A percentile compares a stretch with the other conserved stretches of the same genome.
Conservation (phyloP, 148 eudicot genomes). For the Nepenthes gracilis region DNA sequence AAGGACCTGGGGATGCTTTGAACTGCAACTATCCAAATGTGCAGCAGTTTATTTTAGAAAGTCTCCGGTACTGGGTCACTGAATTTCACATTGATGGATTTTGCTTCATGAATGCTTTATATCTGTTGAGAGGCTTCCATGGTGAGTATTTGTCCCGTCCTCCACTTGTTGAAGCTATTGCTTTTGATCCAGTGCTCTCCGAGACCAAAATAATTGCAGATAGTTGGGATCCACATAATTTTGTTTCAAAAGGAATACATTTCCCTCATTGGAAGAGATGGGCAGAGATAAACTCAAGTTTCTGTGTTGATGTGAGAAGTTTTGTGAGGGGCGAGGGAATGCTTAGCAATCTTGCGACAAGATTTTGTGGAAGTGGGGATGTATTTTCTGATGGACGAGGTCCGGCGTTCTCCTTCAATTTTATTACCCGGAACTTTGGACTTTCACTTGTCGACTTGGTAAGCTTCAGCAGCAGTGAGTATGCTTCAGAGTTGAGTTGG, state of each 20-base stretch:
- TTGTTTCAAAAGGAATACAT: constrained; percentile 18
- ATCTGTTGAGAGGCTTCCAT: constrained; percentile 54
- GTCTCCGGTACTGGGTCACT: constrained; percentile 78
- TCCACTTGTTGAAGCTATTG: constrained; percentile 79
- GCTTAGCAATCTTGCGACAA: constrained; percentile 72
- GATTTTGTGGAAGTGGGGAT: constrained; percentile 97
- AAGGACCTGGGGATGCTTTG: constrained; percentile 29
- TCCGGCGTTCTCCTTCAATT: constrained; percentile 81
- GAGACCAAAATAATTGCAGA: constrained; percentile 78
- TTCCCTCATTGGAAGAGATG: constrained; percentile 99
- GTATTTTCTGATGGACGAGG: constrained; percentile 61
- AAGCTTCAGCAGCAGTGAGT: constrained; percentile 49
- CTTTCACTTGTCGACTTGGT: constrained; percentile 88
- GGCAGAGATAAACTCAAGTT: constrained; percentile 74
- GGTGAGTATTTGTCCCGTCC: constrained; percentile 83
- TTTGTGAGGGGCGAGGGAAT: constrained; percentile 66
- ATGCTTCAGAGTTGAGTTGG: constrained; percentile 74
- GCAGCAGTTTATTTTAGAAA: constrained; percentile 70
- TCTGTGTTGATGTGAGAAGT: constrained; percentile 53
- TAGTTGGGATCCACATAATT: constrained; percentile 57
- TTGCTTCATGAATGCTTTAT: constrained; percentile 64
- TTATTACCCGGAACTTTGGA: constrained; percentile 53
- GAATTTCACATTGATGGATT: constrained; percentile 92
- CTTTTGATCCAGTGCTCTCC: constrained; percentile 84
- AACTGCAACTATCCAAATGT: constrained; percentile 80